Conservation (phyloP, 1,284 basidiomycete genomes). For the Apiotrichum mycotoxinovorans region DNA sequence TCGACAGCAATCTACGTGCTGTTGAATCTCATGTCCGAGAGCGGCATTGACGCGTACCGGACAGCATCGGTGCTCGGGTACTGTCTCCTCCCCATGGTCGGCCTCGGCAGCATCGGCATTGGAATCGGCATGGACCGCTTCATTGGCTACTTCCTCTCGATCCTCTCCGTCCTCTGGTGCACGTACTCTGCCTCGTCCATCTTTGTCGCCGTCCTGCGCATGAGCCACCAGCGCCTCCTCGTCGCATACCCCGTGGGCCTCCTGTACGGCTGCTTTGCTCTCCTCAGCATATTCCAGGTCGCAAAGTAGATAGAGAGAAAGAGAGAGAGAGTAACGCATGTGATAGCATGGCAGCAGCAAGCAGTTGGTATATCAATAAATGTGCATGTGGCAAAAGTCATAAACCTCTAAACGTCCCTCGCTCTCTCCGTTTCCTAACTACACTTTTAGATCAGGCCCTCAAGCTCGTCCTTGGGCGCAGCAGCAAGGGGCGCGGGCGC, state of each 20-base stretch:
- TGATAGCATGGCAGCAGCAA: not conserved
- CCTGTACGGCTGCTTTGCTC: slow-evolving; percentile 85
- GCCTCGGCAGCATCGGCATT: slow-evolving; percentile 86
- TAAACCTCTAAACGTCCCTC: not conserved
- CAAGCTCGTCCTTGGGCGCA: slow-evolving; percentile 41
- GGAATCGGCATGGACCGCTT: slow-evolving; percentile 77
- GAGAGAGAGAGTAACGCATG: slow-evolving; percentile 8
- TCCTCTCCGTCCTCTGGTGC: slow-evolving; percentile 85
- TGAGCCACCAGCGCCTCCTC: slow-evolving; percentile 86
- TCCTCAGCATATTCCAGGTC: slow-evolving; percentile 61
- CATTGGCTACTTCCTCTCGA: slow-evolving; percentile 76
- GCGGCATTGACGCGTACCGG: slow-evolving; percentile 92
- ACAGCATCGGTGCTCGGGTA: slow-evolving; percentile 96
- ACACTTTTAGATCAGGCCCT: slow-evolving; percentile 35
- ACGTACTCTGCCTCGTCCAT: slow-evolving; percentile 91
- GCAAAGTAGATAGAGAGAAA: slow-evolving; percentile 25
- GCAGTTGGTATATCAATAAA: not conserved
- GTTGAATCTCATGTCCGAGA: slow-evolving; percentile 95
- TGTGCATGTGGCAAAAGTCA: not conserved
- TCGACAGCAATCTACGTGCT: slow-evolving; percentile 92
- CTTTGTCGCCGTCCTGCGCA: slow-evolving; percentile 85
- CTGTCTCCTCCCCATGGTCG: slow-evolving; percentile 94
- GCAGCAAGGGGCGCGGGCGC: slow-evolving; percentile 11
- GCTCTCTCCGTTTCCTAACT: not conserved
- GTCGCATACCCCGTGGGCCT: slow-evolving; percentile 92